These are phyloP conservation scores for Spiraea crenata DNA, from an alignment of 331 rosid species.

Conservation along the genomic window DNA sequence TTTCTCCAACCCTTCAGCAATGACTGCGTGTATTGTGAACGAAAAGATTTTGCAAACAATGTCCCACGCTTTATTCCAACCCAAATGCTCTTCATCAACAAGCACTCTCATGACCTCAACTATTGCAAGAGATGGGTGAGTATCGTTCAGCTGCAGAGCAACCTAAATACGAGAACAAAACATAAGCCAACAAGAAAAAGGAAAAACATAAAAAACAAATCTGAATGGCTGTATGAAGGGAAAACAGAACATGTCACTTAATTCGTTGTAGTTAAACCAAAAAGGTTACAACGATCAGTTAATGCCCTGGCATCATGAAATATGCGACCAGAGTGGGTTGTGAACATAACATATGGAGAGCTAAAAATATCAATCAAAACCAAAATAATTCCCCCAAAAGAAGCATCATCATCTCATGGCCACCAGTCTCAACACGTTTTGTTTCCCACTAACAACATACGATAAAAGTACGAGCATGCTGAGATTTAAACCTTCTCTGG, in stretches of 20 bases:
- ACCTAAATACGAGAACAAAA: slow-evolving; percentile 41
- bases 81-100: slow-evolving; percentile 65
- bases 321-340: neutral
- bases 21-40: slow-evolving; percentile 66
- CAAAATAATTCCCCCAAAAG: too few species aligned
- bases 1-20: slow-evolving; percentile 67
- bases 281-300: neutral
- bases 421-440: neutral
- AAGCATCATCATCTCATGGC: neutral
- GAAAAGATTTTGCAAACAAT: slow-evolving; percentile 57
- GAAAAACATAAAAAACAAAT: slow-evolving; percentile 21
- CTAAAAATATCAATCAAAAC: neutral
- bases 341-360: too few species aligned
- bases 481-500: slow-evolving; percentile 56
- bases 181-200: slow-evolving; percentile 13
- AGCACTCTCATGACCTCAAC: slow-evolving; percentile 67
- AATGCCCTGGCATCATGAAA: slow-evolving; percentile 4
- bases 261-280: neutral
- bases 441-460: neutral
- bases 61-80: slow-evolving; percentile 63
- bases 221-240: slow-evolving; percentile 19
- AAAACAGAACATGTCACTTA: neutral
- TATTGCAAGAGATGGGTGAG: slow-evolving; percentile 74
- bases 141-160: slow-evolving; percentile 72
- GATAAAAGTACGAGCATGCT: neutral